phyloP scores from a whole-genome alignment of 1,284 basidiomycete species.

The Leccinum solheimii region DNA sequence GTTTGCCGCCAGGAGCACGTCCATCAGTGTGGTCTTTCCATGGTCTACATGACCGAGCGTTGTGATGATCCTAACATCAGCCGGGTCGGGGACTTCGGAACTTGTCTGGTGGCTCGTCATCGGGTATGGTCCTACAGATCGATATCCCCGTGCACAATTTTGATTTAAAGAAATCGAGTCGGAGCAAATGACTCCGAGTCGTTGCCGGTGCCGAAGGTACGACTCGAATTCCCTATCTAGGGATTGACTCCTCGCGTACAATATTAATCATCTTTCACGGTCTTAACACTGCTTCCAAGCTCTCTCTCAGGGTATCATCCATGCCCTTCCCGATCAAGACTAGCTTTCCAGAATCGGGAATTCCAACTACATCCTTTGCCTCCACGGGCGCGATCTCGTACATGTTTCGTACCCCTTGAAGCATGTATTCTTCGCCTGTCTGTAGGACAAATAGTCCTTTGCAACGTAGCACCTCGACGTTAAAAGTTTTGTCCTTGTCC shows the following conservation, averaged over 20 bases:
- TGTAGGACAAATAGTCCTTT: constrained; percentile 72
- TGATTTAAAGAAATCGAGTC: neutral
- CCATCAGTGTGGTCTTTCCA: constrained; percentile 95
- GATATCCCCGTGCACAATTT: neutral
- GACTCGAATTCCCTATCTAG: neutral
- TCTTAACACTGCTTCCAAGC: constrained; percentile 40
- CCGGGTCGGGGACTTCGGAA: constrained; percentile 49
- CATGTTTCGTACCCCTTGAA: constrained; percentile 86
- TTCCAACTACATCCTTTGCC: constrained; percentile 41
- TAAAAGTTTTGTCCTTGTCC: neutral
- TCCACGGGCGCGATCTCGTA: constrained; percentile 71
- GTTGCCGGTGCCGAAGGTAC: neutral
- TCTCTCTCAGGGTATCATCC: constrained; percentile 49
- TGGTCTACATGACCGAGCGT: constrained; percentile 87
- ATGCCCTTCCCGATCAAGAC: constrained; percentile 88
- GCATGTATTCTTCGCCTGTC: constrained; percentile 60
- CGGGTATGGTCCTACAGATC: constrained; percentile 5
- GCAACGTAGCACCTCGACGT: constrained; percentile 72
- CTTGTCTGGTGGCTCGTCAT: constrained; percentile 23
- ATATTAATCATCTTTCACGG: constrained; percentile 4
- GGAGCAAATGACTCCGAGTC: neutral
- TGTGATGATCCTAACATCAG: constrained; percentile 72
- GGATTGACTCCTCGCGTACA: neutral
- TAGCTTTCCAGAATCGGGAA: constrained; percentile 70
- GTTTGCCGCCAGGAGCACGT: constrained; percentile 93